These are phyloP conservation scores for Aspergillus sp. DNA, from an alignment of 2,329 filamentous ascomycete species.

Conservation along the genomic window DNA sequence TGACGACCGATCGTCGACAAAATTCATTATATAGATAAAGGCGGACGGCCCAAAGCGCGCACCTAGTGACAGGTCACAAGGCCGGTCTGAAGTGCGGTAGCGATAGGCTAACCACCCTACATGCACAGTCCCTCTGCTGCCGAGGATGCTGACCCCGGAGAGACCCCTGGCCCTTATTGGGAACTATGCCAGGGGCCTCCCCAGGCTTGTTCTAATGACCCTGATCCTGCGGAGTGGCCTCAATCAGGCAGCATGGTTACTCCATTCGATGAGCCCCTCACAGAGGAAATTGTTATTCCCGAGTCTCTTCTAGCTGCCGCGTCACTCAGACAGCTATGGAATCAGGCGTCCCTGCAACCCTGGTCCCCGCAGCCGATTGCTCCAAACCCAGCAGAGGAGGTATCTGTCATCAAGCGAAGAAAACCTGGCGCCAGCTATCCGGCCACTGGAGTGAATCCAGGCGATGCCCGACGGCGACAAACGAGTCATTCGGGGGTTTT, in stretches of 20 bases:
- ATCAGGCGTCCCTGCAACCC: background rate
- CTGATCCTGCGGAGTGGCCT: background rate
- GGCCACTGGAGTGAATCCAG: background rate
- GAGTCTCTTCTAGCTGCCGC: conserved; percentile 7
- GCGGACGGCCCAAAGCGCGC: background rate
- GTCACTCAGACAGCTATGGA: background rate
- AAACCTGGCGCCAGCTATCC: background rate
- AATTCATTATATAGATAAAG: background rate
- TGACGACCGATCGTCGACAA: background rate
- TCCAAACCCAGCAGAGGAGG: background rate
- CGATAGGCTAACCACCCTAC: background rate
- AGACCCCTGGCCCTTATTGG: background rate
- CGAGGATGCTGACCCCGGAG: background rate
- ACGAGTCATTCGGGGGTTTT: background rate
- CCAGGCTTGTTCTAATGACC: background rate
- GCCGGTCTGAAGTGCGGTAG: background rate
- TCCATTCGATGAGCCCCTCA: background rate
- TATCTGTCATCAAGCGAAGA: conserved; percentile 7
- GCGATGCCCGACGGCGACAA: background rate
- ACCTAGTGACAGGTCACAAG: background rate
- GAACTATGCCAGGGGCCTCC: background rate
- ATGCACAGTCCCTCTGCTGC: background rate
- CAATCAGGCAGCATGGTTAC: background rate
- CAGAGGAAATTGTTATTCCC: conserved; percentile 12
- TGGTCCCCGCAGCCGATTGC: background rate